Base-by-base conservation (phyloP, 2,329 filamentous ascomycete genomes). In the Hymenoscyphus scutula region DNA sequence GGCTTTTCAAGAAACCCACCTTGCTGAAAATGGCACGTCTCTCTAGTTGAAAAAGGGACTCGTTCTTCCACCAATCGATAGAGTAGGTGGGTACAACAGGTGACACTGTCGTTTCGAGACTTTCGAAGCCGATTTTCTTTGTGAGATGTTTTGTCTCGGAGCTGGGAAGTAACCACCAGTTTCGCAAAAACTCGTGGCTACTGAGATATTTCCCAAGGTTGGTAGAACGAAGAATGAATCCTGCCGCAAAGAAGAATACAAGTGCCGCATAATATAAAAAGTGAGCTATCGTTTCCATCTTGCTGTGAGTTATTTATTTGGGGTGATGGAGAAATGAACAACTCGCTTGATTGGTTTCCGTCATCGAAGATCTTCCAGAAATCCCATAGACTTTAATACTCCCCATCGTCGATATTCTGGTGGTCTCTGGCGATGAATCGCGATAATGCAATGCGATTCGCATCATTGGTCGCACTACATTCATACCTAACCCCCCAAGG, bases 1-100 rank as follows among this genome's bases (percentile, higher is more conserved):
- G 27, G 32, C n/a, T 23, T 30, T 4, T n/a, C 7, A 11, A n/a
- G 27, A 19, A 19, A 56, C 64, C 27, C 63, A 68, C 70, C 65
- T 71, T 69, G 63, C 69, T 72, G 48, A 72, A 72, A 4, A 72
- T 66, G 27, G 69, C 70, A 17, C 69, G 66, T 17, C 65, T 59
- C 60, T 72, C 71, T 30, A 72, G 59, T 32, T 69, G 65, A 53
- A 67, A 72, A 2, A 66, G 48, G 5, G 63, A 62, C n/a, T 70
- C 66, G 15, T 67, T 62, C 51, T 53, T 66, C 70, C 67, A 71
- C 68, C 68, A 69, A 17, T 57, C 64, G 4, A 25, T 30, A 23
- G 58, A 58, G 5, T 51, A 51, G 0, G 10, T 51, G 10, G 19
- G 45, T 23, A 25, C 19, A 51, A 51, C 19, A 23, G 45, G 19